Evolutionary conservation across 2,329 filamentous ascomycete species (phyloP).

Genomic region (Neurospora sp.): DNA sequence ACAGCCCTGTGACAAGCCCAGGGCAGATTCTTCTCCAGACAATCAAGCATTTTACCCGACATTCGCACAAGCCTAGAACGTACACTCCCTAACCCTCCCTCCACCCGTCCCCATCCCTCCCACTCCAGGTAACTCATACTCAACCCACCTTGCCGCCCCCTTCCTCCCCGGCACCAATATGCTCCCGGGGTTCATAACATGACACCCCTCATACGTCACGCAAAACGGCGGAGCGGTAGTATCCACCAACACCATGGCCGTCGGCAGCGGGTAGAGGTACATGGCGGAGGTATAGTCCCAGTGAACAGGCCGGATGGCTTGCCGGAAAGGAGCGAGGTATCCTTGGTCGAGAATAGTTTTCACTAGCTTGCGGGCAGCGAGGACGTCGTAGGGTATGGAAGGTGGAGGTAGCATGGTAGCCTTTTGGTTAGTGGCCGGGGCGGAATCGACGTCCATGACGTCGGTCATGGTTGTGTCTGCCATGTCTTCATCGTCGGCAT

Average conservation of each 20-base stretch:
- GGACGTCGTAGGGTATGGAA: constrained; percentile 37
- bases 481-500: constrained; percentile 12
- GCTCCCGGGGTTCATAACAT: constrained; percentile 85
- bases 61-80: constrained; percentile 4
- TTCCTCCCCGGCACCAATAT: constrained; percentile 61
- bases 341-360: constrained; percentile 90
- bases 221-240: constrained; percentile 73
- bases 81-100: constrained; percentile 50
- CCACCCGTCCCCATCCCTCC: constrained; percentile 20
- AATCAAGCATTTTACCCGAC: too few relatives aligned
- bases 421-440: not conserved
- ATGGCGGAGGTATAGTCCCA: constrained; percentile 78
- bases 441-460: constrained; percentile 30
- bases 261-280: constrained; percentile 81
- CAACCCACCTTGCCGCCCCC: constrained; percentile 71
- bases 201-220: constrained; percentile 88
- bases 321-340: constrained; percentile 76
- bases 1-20: too few relatives aligned
- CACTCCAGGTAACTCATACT: constrained; percentile 64
- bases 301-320: constrained; percentile 68
- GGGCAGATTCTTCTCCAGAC: too few relatives aligned
- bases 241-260: constrained; percentile 74
- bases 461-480: constrained; percentile 20
- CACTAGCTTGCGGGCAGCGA: constrained; percentile 65
- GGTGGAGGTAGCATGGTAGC: not conserved